Evolutionary conservation across 352 stramenopile genomes (phyloP).

Genomic region (Thalassiosira exigua): DNA sequence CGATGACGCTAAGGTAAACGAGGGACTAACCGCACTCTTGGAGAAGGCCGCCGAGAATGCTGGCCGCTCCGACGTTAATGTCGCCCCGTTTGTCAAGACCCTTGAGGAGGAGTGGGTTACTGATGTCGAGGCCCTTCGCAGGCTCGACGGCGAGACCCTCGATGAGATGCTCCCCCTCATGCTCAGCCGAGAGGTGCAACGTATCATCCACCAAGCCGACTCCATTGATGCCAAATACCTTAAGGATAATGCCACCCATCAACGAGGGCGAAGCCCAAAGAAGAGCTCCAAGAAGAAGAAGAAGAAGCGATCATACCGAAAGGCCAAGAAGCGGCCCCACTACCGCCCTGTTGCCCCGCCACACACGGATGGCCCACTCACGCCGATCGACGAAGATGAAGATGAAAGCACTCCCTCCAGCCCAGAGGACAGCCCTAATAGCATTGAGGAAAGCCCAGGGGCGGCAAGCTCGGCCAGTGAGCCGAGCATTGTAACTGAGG

Average conservation of each 20-base stretch:
- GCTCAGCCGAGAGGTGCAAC: constrained; percentile 56
- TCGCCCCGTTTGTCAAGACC: constrained; percentile 37
- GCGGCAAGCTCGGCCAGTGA: background rate
- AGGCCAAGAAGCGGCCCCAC: constrained; percentile 31
- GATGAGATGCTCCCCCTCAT: constrained; percentile 56
- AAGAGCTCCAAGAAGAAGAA: constrained; percentile 41
- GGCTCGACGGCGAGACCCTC: constrained; percentile 47
- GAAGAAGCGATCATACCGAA: constrained; percentile 33
- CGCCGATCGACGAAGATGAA: constrained; percentile 29
- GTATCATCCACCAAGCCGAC: constrained; percentile 49
- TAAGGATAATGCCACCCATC: constrained; percentile 15
- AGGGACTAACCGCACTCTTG: constrained; percentile 37
- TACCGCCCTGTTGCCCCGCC: background rate
- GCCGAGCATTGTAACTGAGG: constrained; percentile 21
- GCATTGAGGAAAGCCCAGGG: background rate
- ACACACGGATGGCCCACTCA: constrained; percentile 18
- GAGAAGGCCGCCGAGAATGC: constrained; percentile 62
- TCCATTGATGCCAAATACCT: constrained; percentile 56
- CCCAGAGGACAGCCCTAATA: constrained; percentile 22
- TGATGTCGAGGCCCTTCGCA: constrained; percentile 54
- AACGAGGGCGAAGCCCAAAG: constrained; percentile 11
- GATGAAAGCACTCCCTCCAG: too few relatives aligned
- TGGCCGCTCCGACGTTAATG: constrained; percentile 46
- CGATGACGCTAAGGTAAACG: background rate
- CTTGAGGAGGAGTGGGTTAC: constrained; percentile 65